Evolutionary conservation across 805 yeast genomes (phyloP).

Genomic region (Spathaspora gorwiae): DNA sequence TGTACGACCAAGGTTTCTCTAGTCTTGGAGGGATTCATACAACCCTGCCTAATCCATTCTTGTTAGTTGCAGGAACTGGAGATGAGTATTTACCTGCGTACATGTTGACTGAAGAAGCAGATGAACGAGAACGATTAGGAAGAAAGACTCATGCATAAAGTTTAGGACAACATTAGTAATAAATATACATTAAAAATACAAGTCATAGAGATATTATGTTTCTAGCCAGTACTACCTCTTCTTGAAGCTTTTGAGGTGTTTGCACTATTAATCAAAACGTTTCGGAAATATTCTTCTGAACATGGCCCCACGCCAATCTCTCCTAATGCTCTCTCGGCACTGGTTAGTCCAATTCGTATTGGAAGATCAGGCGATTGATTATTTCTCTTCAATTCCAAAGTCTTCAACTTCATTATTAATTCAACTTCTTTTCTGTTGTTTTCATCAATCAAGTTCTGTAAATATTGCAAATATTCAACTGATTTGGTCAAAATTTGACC

Average conservation of each 20-base stretch:
- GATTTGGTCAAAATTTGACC: conserved; percentile 76
- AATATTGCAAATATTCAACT: conserved; percentile 62
- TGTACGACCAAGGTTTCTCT: conserved; percentile 84
- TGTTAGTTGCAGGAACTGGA: conserved; percentile 14
- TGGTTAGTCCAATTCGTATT: conserved; percentile 47
- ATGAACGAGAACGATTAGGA: conserved; percentile 51
- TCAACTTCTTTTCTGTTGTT: conserved; percentile 79
- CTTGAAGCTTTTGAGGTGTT: conserved; percentile 18
- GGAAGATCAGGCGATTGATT: conserved; percentile 36
- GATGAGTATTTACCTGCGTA: conserved; percentile 49
- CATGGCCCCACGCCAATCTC: conserved; percentile 81
- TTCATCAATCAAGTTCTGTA: conserved; percentile 72
- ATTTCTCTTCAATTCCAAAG: conserved; percentile 42
- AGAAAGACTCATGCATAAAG: conserved; percentile 12
- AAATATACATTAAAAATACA: neutral
- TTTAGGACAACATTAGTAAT: neutral
- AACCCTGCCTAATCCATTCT: conserved; percentile 68
- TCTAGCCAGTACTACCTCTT: conserved; percentile 12
- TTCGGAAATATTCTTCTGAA: conserved; percentile 39
- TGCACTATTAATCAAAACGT: conserved; percentile 20
- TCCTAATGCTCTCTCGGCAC: conserved; percentile 74
- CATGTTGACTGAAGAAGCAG: conserved; percentile 53
- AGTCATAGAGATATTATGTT: neutral
- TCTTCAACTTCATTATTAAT: conserved; percentile 54
- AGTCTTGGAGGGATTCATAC: conserved; percentile 77